These are phyloP conservation scores for Whalleya microplaca DNA, from an alignment of 2,329 filamentous ascomycete genomes.

Conservation along the genomic window DNA sequence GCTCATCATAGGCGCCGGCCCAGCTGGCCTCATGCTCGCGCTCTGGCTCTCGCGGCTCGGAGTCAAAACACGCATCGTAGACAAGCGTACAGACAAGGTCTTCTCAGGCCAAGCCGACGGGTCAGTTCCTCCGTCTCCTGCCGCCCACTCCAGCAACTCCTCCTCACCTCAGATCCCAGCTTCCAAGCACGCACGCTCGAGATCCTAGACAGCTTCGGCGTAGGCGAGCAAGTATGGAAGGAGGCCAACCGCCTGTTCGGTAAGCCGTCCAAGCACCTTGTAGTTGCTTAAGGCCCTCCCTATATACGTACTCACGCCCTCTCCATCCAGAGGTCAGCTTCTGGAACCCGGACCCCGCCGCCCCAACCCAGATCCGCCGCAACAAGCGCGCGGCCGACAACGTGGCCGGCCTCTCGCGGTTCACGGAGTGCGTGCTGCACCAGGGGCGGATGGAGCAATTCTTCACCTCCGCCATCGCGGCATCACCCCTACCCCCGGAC, in stretches of 20 bases:
- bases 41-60: conserved; percentile 47
- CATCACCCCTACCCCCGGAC: conserved; percentile 27
- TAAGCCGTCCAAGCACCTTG: too few relatives aligned
- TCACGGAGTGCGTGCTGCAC: conserved; percentile 63
- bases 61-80: conserved; percentile 47
- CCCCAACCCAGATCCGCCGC: conserved; percentile 58
- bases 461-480: conserved; percentile 56
- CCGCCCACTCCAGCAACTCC: neutral
- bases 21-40: conserved; percentile 48
- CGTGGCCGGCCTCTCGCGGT: conserved; percentile 55
- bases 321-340: conserved; percentile 39
- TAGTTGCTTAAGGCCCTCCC: too few relatives aligned
- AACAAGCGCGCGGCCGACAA: conserved; percentile 48
- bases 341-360: conserved; percentile 65
- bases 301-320: too few relatives aligned
- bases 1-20: conserved; percentile 47
- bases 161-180: conserved; percentile 13
- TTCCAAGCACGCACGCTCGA: conserved; percentile 70
- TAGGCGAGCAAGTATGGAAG: conserved; percentile 66
- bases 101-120: conserved; percentile 51
- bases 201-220: conserved; percentile 74
- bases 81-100: conserved; percentile 47
- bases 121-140: conserved; percentile 15
- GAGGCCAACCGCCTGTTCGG: conserved; percentile 70
- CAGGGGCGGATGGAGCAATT: conserved; percentile 65